Evolutionary conservation across 345 rosid genomes (phyloP).

Genomic region (Tarenaya hassleriana): DNA sequence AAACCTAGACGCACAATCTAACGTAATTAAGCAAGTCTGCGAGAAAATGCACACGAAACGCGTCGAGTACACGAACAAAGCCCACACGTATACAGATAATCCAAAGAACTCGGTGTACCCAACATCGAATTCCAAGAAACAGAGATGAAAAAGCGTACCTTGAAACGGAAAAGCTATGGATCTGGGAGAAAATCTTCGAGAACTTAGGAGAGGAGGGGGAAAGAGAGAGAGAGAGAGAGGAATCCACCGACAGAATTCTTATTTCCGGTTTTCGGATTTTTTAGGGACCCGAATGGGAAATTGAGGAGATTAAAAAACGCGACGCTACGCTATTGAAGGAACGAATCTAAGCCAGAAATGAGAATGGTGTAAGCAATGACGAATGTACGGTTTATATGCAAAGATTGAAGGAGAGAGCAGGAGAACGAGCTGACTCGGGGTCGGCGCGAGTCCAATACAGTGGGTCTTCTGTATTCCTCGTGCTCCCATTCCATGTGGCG

Average conservation of each 20-base stretch:
- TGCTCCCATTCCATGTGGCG: conserved; percentile 2
- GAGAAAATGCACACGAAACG: too few relatives aligned
- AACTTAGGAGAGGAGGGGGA: too few relatives aligned
- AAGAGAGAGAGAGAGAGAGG: not conserved
- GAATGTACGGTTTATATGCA: not conserved
- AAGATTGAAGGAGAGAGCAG: not conserved
- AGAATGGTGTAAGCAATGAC: conserved; percentile 16
- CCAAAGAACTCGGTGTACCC: too few relatives aligned
- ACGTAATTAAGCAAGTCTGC: too few relatives aligned
- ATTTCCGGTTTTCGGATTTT: not conserved
- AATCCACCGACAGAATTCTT: conserved; percentile 14
- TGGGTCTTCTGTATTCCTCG: conserved; percentile 7
- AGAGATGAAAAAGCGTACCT: not conserved
- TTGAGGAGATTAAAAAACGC: too few relatives aligned
- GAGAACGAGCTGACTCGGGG: conserved; percentile 15
- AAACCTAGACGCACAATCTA: too few relatives aligned
- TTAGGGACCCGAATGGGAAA: too few relatives aligned
- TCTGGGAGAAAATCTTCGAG: not conserved
- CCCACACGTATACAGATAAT: too few relatives aligned
- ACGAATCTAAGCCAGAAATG: conserved; percentile 9
- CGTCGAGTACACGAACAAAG: too few relatives aligned
- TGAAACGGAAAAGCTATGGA: not conserved
- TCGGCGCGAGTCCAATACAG: conserved; percentile 18
- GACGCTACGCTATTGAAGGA: too few relatives aligned
- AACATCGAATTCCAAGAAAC: too few relatives aligned